These are phyloP conservation scores for Termitomyces sp. DNA, from an alignment of 768 basidiomycete species.

Conservation along the genomic window DNA sequence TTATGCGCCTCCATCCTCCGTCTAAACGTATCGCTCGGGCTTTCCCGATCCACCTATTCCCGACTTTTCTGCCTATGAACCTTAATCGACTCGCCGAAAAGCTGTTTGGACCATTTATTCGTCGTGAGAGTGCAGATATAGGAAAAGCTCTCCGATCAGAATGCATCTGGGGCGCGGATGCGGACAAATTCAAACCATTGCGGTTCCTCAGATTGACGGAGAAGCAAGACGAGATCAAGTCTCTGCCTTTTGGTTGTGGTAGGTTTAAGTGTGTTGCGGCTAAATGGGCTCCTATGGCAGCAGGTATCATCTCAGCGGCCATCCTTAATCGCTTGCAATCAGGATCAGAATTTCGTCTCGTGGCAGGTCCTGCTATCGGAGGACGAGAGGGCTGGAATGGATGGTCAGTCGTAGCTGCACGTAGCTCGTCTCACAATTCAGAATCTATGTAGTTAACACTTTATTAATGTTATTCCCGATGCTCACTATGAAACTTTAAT, in stretches of 20 bases:
- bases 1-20: constrained; percentile 46
- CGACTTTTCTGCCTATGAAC: background rate
- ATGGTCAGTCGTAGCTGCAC: constrained; percentile 24
- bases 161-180: constrained; percentile 30
- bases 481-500: background rate
- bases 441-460: background rate
- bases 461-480: background rate
- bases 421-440: background rate
- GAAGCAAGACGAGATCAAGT: constrained; percentile 15
- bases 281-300: constrained; percentile 46
- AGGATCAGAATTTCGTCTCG: constrained; percentile 19
- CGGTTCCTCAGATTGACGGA: constrained; percentile 20
- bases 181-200: constrained; percentile 37
- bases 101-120: background rate
- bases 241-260: constrained; percentile 45
- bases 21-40: constrained; percentile 38
- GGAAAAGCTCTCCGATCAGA: constrained; percentile 25
- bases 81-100: background rate
- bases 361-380: constrained; percentile 25
- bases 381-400: constrained; percentile 39
- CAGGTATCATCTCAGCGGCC: constrained; percentile 39
- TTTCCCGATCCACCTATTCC: background rate
- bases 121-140: constrained; percentile 29
- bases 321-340: constrained; percentile 29
- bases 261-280: constrained; percentile 40